Conservation (phyloP, 2,329 filamentous ascomycete species). For the Epichloe amarillans region DNA sequence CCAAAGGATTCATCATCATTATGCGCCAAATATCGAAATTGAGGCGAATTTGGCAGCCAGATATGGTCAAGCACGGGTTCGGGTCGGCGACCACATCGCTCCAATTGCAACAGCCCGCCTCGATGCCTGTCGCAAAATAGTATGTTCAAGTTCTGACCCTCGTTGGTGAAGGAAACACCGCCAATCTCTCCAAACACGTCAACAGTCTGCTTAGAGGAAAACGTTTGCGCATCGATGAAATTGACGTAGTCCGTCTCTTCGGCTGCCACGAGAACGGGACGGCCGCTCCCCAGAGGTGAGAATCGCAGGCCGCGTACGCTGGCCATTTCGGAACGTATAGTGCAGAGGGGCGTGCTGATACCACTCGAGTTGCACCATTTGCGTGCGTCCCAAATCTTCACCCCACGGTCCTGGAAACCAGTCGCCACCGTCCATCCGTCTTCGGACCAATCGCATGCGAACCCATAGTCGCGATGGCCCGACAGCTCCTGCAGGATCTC, state of each 20-base stretch:
- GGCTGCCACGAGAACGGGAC: constrained; percentile 53
- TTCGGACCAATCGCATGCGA: constrained; percentile 68
- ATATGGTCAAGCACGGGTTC: constrained; percentile 13
- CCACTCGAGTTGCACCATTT: constrained; percentile 47
- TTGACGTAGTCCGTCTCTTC: constrained; percentile 65
- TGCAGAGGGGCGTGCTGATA: constrained; percentile 31
- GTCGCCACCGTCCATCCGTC: constrained; percentile 67
- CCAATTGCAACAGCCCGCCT: constrained; percentile 53
- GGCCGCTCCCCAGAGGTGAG: constrained; percentile 56
- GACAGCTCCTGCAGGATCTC: constrained; percentile 41
- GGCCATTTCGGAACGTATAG: constrained; percentile 52
- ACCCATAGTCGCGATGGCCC: constrained; percentile 58
- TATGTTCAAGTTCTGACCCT: constrained; percentile 54
- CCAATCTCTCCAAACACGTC: constrained; percentile 66
- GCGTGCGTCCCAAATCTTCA: constrained; percentile 66
- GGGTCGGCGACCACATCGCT: constrained; percentile 26
- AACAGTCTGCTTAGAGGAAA: constrained; percentile 51
- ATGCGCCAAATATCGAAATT: background rate
- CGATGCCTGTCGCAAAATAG: constrained; percentile 52
- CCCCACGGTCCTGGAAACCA: constrained; percentile 59
- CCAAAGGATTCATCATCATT: constrained; percentile 3
- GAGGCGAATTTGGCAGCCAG: constrained; percentile 6
- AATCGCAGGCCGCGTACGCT: constrained; percentile 58
- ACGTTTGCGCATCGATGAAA: constrained; percentile 55
- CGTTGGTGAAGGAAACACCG: constrained; percentile 52